Evolutionary conservation across 129 eudicot species (phyloP).

Genomic region (Mikania micrantha): DNA sequence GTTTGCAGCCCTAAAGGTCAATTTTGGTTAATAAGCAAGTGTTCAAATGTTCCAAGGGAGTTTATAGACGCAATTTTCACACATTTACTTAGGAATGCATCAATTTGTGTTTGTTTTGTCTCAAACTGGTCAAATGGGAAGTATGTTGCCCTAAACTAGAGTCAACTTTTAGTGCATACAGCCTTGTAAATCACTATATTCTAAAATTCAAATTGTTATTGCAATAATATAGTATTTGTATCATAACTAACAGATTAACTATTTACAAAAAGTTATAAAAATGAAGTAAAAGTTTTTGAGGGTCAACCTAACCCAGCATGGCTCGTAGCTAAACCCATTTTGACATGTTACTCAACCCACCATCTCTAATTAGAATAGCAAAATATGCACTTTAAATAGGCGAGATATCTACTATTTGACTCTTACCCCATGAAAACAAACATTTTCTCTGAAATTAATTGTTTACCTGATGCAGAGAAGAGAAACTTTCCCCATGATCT

Average conservation of each 20-base stretch:
- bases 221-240: not conserved
- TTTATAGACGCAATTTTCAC: too few species aligned
- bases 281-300: not conserved
- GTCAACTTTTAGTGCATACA: not conserved
- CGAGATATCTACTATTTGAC: not conserved
- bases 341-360: not conserved
- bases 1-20: too few species aligned
- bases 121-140: not conserved
- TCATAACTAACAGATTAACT: not conserved
- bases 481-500: conserved; percentile 85
- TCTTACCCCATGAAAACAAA: not conserved
- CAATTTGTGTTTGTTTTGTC: too few species aligned
- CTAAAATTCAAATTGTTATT: too few species aligned
- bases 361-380: not conserved
- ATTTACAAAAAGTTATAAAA: not conserved
- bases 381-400: not conserved
- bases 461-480: conserved; percentile 73
- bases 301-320: not conserved
- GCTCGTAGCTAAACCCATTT: not conserved
- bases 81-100: too few species aligned
- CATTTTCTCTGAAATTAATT: not conserved
- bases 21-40: too few species aligned
- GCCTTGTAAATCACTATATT: too few species aligned
- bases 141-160: not conserved
- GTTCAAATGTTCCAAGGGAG: too few species aligned